Evolutionary conservation across 1,284 basidiomycete species (phyloP).

Genomic region (Rhodotorula sp.): DNA sequence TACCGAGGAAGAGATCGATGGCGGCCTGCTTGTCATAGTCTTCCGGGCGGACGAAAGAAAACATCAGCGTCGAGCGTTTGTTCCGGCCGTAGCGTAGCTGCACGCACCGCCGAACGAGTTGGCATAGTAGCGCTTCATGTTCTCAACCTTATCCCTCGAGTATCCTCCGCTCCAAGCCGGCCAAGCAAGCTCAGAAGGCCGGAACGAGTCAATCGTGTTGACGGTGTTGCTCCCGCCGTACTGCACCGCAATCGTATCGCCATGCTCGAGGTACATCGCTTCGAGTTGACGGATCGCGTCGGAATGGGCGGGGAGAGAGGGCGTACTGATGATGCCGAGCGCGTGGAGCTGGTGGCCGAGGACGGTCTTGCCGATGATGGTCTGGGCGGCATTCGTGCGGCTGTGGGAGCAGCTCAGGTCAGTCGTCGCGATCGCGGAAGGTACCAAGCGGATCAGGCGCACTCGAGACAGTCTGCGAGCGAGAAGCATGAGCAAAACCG

Average conservation of each 20-base stretch:
- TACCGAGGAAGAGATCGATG: constrained; percentile 93
- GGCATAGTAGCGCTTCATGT: constrained; percentile 90
- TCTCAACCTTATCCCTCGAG: constrained; percentile 86
- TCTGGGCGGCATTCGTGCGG: constrained; percentile 95
- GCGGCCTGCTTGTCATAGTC: constrained; percentile 98
- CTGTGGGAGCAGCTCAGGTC: constrained; percentile 19
- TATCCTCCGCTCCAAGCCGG: constrained; percentile 3
- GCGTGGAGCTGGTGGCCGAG: constrained; percentile 95
- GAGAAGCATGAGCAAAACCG: not conserved
- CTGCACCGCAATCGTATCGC: constrained; percentile 76
- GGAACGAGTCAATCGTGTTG: constrained; percentile 94
- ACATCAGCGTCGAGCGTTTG: not conserved
- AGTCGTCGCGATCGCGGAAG: not conserved
- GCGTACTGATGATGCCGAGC: constrained; percentile 78
- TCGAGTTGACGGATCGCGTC: constrained; percentile 97
- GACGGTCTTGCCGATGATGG: constrained; percentile 93
- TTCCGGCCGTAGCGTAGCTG: not conserved
- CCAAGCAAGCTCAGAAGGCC: constrained; percentile 46
- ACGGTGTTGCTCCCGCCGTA: constrained; percentile 96
- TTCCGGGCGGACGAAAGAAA: constrained; percentile 42
- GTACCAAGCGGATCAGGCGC: no score
- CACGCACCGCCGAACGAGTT: constrained; percentile 78
- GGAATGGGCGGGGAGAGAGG: constrained; percentile 85
- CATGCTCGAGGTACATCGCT: constrained; percentile 91
- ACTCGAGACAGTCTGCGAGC: constrained; percentile 81